A percentile compares a stretch with the other conserved stretches of the same genome.
These are phyloP conservation scores for Hondaea fermentalgiana DNA, from an alignment of 108 stramenopile genomes.

Conservation along the genomic window DNA sequence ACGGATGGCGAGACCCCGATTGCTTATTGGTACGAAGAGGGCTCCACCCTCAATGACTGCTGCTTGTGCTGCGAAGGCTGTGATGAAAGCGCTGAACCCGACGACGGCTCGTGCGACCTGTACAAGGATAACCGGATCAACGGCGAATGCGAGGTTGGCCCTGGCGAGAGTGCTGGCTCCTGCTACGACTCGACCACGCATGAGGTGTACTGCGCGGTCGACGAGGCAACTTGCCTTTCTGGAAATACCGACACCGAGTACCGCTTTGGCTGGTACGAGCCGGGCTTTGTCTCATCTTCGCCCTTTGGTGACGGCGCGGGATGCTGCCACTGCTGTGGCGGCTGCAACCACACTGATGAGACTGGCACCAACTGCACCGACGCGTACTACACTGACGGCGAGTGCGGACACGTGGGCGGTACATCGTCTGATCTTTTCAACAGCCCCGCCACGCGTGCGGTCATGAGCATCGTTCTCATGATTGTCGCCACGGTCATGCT, in stretches of 20 bases:
- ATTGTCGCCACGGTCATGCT: too few species aligned
- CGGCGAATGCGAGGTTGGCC: neutral
- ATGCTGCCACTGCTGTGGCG: constrained; percentile 27
- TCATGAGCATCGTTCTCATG: too few species aligned
- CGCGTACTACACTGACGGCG: constrained; percentile 2
- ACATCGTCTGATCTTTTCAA: neutral
- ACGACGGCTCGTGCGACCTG: neutral
- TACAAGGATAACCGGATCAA: neutral
- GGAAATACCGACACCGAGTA: neutral
- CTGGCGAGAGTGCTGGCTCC: neutral
- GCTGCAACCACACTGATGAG: constrained; percentile 26
- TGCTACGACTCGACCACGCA: neutral
- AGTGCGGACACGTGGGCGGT: constrained; percentile 3
- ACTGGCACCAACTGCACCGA: neutral
- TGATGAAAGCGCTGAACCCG: neutral
- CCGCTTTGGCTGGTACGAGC: neutral
- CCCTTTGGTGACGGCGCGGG: neutral
- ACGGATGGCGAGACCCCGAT: neutral
- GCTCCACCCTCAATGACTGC: neutral
- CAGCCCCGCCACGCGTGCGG: too few species aligned
- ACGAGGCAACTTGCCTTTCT: neutral
- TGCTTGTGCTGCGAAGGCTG: constrained; percentile 16
- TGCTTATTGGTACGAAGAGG: neutral
- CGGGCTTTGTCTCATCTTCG: neutral
- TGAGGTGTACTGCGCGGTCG: neutral